A percentile compares a stretch with the other conserved stretches of the same genome.
phyloP scores from a whole-genome alignment of 1,284 basidiomycete genomes.

The Gomphus sp. region DNA sequence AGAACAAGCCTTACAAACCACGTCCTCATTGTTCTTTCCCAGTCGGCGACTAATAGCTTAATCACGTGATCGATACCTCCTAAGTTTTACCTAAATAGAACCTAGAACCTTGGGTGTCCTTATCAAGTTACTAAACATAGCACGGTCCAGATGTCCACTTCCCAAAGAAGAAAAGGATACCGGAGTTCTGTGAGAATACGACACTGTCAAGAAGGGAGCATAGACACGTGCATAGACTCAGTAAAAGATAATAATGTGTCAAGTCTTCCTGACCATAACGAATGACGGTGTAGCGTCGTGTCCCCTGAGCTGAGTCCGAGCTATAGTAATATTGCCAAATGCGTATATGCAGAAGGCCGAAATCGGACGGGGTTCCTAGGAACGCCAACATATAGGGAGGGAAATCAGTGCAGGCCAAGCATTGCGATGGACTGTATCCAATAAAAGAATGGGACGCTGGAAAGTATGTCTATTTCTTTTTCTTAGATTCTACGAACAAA shows the following conservation, averaged over 20 bases:
- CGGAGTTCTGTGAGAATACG: no score
- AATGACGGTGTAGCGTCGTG: no score
- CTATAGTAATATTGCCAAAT: background rate
- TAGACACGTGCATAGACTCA: no score
- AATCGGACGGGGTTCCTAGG: background rate
- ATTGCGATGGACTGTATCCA: background rate
- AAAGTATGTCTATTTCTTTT: background rate
- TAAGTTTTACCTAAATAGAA: background rate
- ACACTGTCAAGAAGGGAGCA: no score
- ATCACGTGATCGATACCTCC: background rate
- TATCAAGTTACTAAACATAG: no score
- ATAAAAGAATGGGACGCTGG: background rate
- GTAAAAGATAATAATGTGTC: no score
- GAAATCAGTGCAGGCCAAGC: background rate
- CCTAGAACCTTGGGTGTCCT: background rate
- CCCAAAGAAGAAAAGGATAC: background rate
- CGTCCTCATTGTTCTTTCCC: no score
- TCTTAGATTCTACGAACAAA: background rate
- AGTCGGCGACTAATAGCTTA: background rate
- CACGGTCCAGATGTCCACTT: background rate
- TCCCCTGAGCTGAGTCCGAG: background rate
- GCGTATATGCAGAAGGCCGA: background rate
- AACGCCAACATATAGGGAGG: background rate
- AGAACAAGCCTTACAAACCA: background rate
- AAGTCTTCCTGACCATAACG: no score